phyloP scores from a whole-genome alignment of 768 basidiomycete species.

The Mrakia gelida region DNA sequence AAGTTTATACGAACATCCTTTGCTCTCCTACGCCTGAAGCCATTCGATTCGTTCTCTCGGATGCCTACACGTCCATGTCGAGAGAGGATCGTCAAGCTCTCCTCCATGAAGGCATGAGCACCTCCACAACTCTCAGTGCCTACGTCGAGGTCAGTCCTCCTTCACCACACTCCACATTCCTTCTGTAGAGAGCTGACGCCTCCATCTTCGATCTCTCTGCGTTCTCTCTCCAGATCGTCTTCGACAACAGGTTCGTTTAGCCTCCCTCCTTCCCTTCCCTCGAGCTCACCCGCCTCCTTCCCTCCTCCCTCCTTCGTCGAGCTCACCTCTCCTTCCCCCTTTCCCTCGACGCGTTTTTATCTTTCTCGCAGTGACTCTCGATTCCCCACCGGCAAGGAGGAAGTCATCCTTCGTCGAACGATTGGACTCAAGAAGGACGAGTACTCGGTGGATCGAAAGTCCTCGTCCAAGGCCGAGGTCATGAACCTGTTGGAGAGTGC shows the following conservation, averaged over 20 bases:
- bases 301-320: background rate
- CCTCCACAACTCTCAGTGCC: conserved; percentile 82
- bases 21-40: conserved; percentile 50
- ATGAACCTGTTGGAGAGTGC: conserved; percentile 96
- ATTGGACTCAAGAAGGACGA: conserved; percentile 99
- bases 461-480: conserved; percentile 90
- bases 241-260: conserved; percentile 58
- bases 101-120: conserved; percentile 88
- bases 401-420: conserved; percentile 82
- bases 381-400: conserved; percentile 85
- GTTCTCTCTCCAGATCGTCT: conserved; percentile 60
- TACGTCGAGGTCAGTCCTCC: conserved; percentile 58
- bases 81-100: conserved; percentile 86
- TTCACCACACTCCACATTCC: background rate
- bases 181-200: background rate
- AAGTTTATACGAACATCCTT: background rate
- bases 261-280: background rate
- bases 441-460: conserved; percentile 94
- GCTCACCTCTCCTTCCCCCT: background rate
- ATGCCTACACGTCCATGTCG: conserved; percentile 93
- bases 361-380: conserved; percentile 67
- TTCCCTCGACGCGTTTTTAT: background rate
- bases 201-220: background rate
- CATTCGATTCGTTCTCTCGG: conserved; percentile 94
- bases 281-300: background rate